Percentiles rank a stretch among this genome's conserved stretches.
Evolutionary conservation across 2,329 filamentous ascomycete genomes (phyloP).

Genomic region (Epichloe gansuensis): DNA sequence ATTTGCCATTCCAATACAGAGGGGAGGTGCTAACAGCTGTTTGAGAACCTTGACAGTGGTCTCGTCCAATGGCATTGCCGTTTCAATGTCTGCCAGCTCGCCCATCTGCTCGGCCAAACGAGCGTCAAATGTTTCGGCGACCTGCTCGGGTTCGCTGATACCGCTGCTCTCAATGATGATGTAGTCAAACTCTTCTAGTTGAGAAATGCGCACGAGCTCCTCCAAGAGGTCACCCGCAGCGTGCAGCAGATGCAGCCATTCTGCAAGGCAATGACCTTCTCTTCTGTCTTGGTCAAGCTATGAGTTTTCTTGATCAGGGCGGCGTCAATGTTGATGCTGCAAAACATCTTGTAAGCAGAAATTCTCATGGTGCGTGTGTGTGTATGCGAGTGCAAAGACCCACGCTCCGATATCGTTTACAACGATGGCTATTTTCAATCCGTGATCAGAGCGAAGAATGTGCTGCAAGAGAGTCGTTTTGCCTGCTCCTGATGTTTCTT

Average conservation of each 20-base stretch:
- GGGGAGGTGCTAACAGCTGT: slow-evolving; percentile 18
- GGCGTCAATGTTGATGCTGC: slow-evolving; percentile 52
- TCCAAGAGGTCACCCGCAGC: slow-evolving; percentile 55
- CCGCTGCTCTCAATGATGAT: slow-evolving; percentile 61
- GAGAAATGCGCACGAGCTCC: slow-evolving; percentile 52
- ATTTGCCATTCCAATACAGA: neutral
- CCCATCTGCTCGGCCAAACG: slow-evolving; percentile 38
- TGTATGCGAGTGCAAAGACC: slow-evolving; percentile 9
- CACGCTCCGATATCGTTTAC: slow-evolving; percentile 60
- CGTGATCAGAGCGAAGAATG: slow-evolving; percentile 55
- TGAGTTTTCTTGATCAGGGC: slow-evolving; percentile 45
- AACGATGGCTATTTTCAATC: slow-evolving; percentile 56
- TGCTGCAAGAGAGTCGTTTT: slow-evolving; percentile 61
- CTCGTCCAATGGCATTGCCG: slow-evolving; percentile 20
- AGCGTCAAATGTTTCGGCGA: slow-evolving; percentile 59
- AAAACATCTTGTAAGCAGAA: neutral
- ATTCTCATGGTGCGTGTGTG: neutral
- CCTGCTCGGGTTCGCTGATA: slow-evolving; percentile 62
- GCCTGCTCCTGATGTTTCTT: slow-evolving; percentile 40
- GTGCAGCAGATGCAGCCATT: slow-evolving; percentile 72
- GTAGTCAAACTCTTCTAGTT: slow-evolving; percentile 55
- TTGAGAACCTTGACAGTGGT: slow-evolving; percentile 24
- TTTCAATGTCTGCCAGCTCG: slow-evolving; percentile 18
- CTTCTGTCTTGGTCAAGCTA: slow-evolving; percentile 44
- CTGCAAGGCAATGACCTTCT: slow-evolving; percentile 56